Percentiles rank a stretch among this genome's conserved stretches.
Evolutionary conservation across 495 filamentous ascomycete species (phyloP).

Genomic region (Parathielavia hyrcaniae): DNA sequence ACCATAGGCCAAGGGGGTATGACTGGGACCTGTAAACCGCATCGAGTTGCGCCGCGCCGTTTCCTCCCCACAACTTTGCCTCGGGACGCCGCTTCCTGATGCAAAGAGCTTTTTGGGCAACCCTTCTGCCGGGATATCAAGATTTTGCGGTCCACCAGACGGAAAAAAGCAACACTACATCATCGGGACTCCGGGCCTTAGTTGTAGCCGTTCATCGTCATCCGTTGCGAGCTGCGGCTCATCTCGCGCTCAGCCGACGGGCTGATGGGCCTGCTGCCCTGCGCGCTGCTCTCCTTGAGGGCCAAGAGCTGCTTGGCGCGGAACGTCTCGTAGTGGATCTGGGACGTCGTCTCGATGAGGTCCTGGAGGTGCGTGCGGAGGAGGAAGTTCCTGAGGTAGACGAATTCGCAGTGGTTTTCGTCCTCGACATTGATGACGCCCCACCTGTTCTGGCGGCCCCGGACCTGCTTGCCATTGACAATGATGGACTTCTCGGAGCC

Average conservation of each 20-base stretch:
- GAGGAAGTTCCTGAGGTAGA: conserved; percentile 95
- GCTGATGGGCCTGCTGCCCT: conserved; percentile 87
- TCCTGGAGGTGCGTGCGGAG: conserved; percentile 95
- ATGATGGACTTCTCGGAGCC: conserved; percentile 97
- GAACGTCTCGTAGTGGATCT: conserved; percentile 99
- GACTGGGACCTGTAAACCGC: conserved; percentile 25
- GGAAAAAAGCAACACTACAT: background rate
- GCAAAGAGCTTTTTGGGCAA: conserved; percentile 6
- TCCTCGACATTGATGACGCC: conserved; percentile 99
- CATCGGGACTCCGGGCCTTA: conserved; percentile 38
- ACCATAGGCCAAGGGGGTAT: conserved; percentile 28
- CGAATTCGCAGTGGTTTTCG: conserved; percentile 98
- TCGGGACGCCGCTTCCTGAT: conserved; percentile 10
- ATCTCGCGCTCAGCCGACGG: conserved; percentile 90
- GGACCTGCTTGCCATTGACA: conserved; percentile 95
- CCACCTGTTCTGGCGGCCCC: conserved; percentile 97
- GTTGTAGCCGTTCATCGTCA: conserved; percentile 98
- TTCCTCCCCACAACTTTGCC: conserved; percentile 19
- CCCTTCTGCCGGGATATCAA: conserved; percentile 23
- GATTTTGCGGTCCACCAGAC: conserved; percentile 12
- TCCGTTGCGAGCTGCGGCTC: conserved; percentile 90
- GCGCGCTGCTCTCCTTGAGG: conserved; percentile 93
- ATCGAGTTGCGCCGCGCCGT: conserved; percentile 23
- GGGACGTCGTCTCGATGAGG: conserved; percentile 97
- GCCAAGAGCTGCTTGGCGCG: conserved; percentile 97